Evolutionary conservation across 2,329 filamentous ascomycete species (phyloP).

Genomic region (Sporothrix phasma): DNA sequence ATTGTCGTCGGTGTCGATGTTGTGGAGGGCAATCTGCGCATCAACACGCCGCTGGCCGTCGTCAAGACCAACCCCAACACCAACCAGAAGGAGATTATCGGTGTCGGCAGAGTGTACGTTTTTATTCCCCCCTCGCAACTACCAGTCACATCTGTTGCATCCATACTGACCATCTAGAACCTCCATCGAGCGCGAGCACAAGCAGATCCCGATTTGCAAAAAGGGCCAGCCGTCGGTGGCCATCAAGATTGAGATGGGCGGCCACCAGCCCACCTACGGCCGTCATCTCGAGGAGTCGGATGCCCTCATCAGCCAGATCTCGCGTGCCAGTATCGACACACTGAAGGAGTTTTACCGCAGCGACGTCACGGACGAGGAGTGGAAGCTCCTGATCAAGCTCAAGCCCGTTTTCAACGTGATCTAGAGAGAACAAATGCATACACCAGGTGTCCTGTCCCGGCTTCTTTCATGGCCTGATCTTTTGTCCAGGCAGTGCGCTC

Average conservation of each 20-base stretch:
- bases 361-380: conserved; percentile 86
- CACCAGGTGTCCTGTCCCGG: neutral
- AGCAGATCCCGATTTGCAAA: conserved; percentile 84
- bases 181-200: conserved; percentile 95
- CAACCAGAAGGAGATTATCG: conserved; percentile 72
- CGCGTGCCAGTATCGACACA: conserved; percentile 79
- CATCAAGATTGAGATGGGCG: conserved; percentile 90
- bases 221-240: conserved; percentile 95
- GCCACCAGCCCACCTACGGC: conserved; percentile 87
- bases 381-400: conserved; percentile 87
- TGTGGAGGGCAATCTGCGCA: conserved; percentile 72
- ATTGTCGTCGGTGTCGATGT: conserved; percentile 96
- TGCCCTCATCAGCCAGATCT: conserved; percentile 77
- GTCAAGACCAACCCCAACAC: conserved; percentile 75
- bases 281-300: conserved; percentile 92
- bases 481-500: too few species aligned
- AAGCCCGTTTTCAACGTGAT: conserved; percentile 89
- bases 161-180: conserved; percentile 45
- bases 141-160: too few species aligned
- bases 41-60: conserved; percentile 83
- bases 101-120: conserved; percentile 85
- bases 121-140: neutral
- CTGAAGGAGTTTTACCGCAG: conserved; percentile 91
- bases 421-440: conserved; percentile 29
- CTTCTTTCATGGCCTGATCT: neutral